phyloP scores from a whole-genome alignment of 164 flowering plant genomes.

The Hamamelis virginiana region DNA sequence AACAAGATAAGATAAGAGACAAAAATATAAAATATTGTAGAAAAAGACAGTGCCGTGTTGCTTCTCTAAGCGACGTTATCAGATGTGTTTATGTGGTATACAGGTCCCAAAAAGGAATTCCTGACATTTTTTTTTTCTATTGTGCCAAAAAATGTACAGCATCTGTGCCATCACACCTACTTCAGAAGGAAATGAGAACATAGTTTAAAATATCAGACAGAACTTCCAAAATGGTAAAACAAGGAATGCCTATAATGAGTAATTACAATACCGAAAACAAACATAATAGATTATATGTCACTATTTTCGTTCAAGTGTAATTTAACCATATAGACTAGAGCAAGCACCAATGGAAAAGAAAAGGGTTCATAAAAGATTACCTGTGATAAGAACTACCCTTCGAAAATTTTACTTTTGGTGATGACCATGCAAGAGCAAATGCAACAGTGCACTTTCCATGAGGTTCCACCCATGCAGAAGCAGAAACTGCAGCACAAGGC shows the following conservation, averaged over 20 bases:
- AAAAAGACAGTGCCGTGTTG: too few relatives aligned
- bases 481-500: conserved; percentile 88
- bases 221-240: background rate
- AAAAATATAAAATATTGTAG: background rate
- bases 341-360: background rate
- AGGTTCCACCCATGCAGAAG: conserved; percentile 93
- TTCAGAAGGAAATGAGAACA: conserved; percentile 1
- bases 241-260: background rate
- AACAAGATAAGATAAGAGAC: background rate
- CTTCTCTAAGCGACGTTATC: background rate
- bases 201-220: background rate
- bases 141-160: too few relatives aligned
- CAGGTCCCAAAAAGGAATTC: background rate
- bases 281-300: background rate
- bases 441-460: conserved; percentile 90
- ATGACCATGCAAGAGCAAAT: conserved; percentile 85
- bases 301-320: background rate
- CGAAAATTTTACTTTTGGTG: conserved; percentile 77
- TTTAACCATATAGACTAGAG: background rate
- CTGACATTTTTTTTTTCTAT: too few relatives aligned
- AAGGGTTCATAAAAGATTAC: conserved; percentile 30
- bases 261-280: background rate
- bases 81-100: background rate
- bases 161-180: background rate
- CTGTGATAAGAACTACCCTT: conserved; percentile 77